Evolutionary conservation across 768 basidiomycete genomes (phyloP).

Genomic region (Termitomyces sp.): DNA sequence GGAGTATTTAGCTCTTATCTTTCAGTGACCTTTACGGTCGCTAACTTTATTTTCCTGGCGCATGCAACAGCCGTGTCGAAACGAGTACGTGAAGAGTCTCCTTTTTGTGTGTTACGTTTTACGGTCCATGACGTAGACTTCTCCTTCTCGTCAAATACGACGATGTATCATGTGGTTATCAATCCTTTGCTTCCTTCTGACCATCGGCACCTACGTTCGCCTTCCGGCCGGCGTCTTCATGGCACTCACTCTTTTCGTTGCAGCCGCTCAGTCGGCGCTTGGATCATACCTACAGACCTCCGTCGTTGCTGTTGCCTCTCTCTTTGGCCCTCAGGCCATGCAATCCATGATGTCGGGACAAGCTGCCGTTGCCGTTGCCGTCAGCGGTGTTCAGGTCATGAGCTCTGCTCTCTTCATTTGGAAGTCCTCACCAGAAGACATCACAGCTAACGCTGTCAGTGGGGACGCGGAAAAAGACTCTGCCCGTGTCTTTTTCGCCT

Average conservation of each 20-base stretch:
- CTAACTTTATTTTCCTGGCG: constrained; percentile 66
- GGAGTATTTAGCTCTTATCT: constrained; percentile 63
- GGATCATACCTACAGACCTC: constrained; percentile 78
- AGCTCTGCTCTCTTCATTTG: constrained; percentile 57
- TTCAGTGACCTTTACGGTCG: constrained; percentile 54
- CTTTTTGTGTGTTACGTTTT: not conserved
- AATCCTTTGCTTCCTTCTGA: constrained; percentile 53
- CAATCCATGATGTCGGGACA: constrained; percentile 83
- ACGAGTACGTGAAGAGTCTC: constrained; percentile 37
- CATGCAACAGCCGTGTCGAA: constrained; percentile 69
- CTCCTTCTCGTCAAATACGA: constrained; percentile 53
- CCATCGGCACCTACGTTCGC: constrained; percentile 62
- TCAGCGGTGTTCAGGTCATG: constrained; percentile 71
- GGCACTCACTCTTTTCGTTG: constrained; percentile 60
- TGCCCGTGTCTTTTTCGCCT: constrained; percentile 69
- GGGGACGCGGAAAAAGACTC: constrained; percentile 58
- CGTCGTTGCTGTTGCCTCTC: constrained; percentile 70
- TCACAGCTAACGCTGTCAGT: constrained; percentile 23
- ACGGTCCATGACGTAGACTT: constrained; percentile 36
- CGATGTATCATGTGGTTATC: constrained; percentile 44
- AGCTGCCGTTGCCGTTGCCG: constrained; percentile 78
- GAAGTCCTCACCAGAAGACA: constrained; percentile 28
- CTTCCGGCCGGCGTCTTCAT: constrained; percentile 56
- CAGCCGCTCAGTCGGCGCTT: constrained; percentile 52
- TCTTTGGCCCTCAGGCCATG: constrained; percentile 71